These are phyloP conservation scores for Fusarium domesticum DNA, from an alignment of 2,329 filamentous ascomycete genomes.

Conservation along the genomic window DNA sequence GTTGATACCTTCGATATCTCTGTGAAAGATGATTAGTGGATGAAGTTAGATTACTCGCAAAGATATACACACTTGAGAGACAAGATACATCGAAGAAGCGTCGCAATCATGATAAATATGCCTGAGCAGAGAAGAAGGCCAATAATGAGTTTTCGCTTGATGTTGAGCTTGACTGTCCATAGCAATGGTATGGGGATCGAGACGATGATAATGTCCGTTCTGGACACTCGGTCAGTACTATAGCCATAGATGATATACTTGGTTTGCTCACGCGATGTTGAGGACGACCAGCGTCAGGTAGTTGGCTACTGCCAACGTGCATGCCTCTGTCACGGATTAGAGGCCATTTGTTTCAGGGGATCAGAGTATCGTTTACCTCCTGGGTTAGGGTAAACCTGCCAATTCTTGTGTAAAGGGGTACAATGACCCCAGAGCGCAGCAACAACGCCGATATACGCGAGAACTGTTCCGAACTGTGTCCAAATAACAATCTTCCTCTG, in stretches of 20 bases:
- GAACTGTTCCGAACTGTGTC: slow-evolving; percentile 28
- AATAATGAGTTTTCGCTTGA: slow-evolving; percentile 39
- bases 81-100: slow-evolving; percentile 40
- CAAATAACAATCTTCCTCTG: slow-evolving; percentile 39
- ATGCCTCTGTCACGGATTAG: slow-evolving; percentile 28
- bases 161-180: slow-evolving; percentile 38
- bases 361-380: slow-evolving; percentile 30
- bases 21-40: no score
- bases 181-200: slow-evolving; percentile 41
- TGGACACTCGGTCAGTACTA: slow-evolving; percentile 13
- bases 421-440: slow-evolving; percentile 37
- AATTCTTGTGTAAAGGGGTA: slow-evolving; percentile 37
- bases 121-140: slow-evolving; percentile 41
- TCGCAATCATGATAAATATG: slow-evolving; percentile 43
- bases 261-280: slow-evolving; percentile 35
- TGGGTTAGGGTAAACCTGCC: slow-evolving; percentile 42
- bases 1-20: slow-evolving; percentile 37
- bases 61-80: slow-evolving; percentile 26
- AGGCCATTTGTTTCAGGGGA: no score
- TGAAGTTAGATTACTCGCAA: background rate
- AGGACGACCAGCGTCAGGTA: slow-evolving; percentile 37
- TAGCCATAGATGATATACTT: no score
- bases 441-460: slow-evolving; percentile 35
- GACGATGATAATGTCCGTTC: slow-evolving; percentile 40
- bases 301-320: slow-evolving; percentile 36